Conservation (phyloP, 257 asterid genomes). For the Nicotiana attenuata region DNA sequence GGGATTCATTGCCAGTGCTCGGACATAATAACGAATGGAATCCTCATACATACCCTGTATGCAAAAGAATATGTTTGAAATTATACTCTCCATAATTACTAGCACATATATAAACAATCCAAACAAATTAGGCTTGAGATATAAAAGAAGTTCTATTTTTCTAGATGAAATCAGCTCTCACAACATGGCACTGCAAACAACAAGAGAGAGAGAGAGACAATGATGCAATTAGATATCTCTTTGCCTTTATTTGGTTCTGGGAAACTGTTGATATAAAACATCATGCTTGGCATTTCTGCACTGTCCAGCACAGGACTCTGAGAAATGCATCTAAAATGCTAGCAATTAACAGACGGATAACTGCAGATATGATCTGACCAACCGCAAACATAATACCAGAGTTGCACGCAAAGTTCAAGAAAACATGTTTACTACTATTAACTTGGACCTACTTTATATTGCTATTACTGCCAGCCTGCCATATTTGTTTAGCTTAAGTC, state of each 20-base stretch:
- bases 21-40: slow-evolving; percentile 90
- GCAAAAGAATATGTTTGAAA: not conserved
- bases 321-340: not conserved
- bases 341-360: not conserved
- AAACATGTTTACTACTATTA: not conserved
- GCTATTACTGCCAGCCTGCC: too few relatives aligned
- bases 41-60: slow-evolving; percentile 91
- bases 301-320: too few relatives aligned
- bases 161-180: not conserved
- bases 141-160: not conserved
- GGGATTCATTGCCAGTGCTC: slow-evolving; percentile 94
- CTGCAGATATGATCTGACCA: not conserved
- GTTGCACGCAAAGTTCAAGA: not conserved
- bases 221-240: not conserved
- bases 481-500: too few relatives aligned
- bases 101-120: not conserved
- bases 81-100: not conserved
- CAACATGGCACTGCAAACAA: not conserved
- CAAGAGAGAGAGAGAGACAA: not conserved
- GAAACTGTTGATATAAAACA: not conserved
- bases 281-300: not conserved
- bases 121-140: not conserved
- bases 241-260: not conserved
- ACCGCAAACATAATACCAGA: not conserved
- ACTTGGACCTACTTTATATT: not conserved